These are phyloP conservation scores for Solanum arcanum DNA, from an alignment of 257 asterid genomes.

Conservation along the genomic window DNA sequence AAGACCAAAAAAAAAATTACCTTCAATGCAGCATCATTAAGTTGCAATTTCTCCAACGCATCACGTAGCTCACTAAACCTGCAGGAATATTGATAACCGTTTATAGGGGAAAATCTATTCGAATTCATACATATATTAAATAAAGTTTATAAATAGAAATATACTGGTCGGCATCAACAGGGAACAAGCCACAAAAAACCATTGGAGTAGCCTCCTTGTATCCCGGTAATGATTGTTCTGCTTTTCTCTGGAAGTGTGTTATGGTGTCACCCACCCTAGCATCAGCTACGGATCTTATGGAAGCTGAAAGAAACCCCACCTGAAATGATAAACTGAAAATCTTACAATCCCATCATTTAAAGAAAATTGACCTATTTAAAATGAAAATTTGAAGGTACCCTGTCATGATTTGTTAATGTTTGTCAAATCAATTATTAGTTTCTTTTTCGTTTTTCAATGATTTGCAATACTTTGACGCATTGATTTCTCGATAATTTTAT, in stretches of 20 bases:
- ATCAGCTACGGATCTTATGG: constrained; percentile 95
- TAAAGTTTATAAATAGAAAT: constrained; percentile 6
- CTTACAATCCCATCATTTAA: neutral
- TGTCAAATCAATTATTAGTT: neutral
- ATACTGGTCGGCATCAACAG: constrained; percentile 97
- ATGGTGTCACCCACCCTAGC: constrained; percentile 99
- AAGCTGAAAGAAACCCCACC: constrained; percentile 97
- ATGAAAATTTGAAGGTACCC: neutral
- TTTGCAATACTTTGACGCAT: neutral
- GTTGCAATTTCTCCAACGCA: constrained; percentile 92
- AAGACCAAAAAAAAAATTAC: constrained; percentile 11
- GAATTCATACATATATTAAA: neutral
- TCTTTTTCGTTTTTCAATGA: neutral
- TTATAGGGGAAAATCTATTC: neutral
- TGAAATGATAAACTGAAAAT: constrained; percentile 21
- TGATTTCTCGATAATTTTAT: neutral
- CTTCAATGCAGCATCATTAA: constrained; percentile 97
- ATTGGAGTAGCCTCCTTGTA: constrained; percentile 96
- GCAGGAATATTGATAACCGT: constrained; percentile 3
- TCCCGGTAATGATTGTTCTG: constrained; percentile 83
- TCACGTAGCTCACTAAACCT: constrained; percentile 92
- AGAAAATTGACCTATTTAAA: neutral
- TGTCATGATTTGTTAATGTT: neutral
- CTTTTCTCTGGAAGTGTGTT: constrained; percentile 70
- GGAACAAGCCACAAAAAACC: constrained; percentile 99